Conservation (phyloP, 1,139 yeast species). For the Blastobotrys capitulatus region DNA sequence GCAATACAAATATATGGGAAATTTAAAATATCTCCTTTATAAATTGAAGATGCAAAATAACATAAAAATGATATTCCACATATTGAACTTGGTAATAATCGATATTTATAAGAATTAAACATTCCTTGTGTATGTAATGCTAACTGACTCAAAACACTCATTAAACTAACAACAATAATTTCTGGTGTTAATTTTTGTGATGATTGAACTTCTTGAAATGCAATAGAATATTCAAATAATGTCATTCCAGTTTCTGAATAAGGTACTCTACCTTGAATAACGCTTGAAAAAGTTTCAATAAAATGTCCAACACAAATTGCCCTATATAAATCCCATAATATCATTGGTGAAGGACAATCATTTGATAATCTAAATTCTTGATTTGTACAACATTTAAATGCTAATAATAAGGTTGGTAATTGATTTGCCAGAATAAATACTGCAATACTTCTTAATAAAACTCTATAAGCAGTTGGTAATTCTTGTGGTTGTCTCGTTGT, state of each 20-base stretch:
- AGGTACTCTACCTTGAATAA: conserved; percentile 53
- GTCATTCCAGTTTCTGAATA: conserved; percentile 65
- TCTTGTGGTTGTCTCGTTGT: conserved; percentile 45
- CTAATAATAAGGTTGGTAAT: conserved; percentile 37
- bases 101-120: conserved; percentile 45
- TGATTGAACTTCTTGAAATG: conserved; percentile 66
- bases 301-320: conserved; percentile 59
- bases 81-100: conserved; percentile 57
- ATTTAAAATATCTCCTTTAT: conserved; percentile 37
- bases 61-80: conserved; percentile 47
- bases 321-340: conserved; percentile 61
- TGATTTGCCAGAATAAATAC: conserved; percentile 36
- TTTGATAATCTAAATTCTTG: conserved; percentile 11
- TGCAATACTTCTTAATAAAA: conserved; percentile 38
- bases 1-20: conserved; percentile 53
- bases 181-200: conserved; percentile 48
- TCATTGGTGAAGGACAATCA: conserved; percentile 34
- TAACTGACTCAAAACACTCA: conserved; percentile 51
- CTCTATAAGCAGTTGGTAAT: conserved; percentile 25
- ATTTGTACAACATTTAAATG: conserved; percentile 32
- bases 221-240: conserved; percentile 65
- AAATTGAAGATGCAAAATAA: conserved; percentile 40
- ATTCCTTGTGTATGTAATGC: conserved; percentile 55
- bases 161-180: conserved; percentile 46
- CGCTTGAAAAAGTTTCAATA: conserved; percentile 64